Percentiles rank a stretch among this genome's conserved stretches.
phyloP scores from a whole-genome alignment of 805 yeast species.

The Yarrowia sp. region DNA sequence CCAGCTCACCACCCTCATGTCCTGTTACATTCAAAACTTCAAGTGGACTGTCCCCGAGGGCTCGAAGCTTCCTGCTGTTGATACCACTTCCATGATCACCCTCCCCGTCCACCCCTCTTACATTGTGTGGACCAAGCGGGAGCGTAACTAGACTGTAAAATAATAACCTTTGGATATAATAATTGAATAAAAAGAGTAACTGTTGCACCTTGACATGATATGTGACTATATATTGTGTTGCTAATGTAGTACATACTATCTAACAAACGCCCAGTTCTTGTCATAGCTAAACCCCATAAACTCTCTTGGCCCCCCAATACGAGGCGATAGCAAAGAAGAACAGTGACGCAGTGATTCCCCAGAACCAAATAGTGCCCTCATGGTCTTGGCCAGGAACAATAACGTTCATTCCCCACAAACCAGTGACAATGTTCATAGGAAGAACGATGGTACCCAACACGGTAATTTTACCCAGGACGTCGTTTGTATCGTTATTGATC shows the following conservation, averaged over 20 bases:
- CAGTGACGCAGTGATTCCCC: conserved; percentile 49
- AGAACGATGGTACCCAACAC: conserved; percentile 92
- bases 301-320: conserved; percentile 42
- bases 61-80: conserved; percentile 56
- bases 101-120: conserved; percentile 74
- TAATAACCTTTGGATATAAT: conserved; percentile 11
- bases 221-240: no score
- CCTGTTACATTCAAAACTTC: conserved; percentile 74
- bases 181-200: not conserved
- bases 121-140: conserved; percentile 46
- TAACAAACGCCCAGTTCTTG: not conserved
- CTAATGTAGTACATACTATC: not conserved
- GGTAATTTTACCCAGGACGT: conserved; percentile 91
- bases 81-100: conserved; percentile 91
- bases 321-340: conserved; percentile 47
- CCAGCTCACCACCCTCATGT: conserved; percentile 85
- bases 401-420: conserved; percentile 99
- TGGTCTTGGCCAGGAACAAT: conserved; percentile 89
- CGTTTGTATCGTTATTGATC: conserved; percentile 96
- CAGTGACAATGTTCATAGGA: conserved; percentile 94
- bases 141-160: conserved; percentile 33
- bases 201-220: not conserved
- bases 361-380: conserved; percentile 72
- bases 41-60: conserved; percentile 75
- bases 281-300: conserved; percentile 34